These are phyloP conservation scores for Eucalyptus albens DNA, from an alignment of 345 rosid species.

Conservation along the genomic window DNA sequence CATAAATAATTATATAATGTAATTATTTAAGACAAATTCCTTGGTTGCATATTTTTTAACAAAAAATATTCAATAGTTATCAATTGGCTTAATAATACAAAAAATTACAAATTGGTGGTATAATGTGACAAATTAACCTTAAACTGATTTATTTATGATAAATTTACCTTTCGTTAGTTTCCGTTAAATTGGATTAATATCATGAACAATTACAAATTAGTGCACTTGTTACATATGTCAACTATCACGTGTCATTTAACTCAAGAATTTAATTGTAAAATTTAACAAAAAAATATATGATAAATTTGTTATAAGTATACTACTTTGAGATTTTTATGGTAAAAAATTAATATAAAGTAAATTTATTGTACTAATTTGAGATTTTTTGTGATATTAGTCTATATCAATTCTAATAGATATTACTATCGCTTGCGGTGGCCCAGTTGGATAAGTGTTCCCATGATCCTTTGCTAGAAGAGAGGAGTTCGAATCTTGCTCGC, in stretches of 20 bases:
- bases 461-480: no score
- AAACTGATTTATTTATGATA: fast-evolving
- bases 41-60: not conserved
- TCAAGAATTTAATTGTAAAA: fast-evolving
- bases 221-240: fast-evolving
- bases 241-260: fast-evolving
- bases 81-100: no score
- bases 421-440: no score
- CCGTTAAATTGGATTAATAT: fast-evolving
- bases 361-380: no score
- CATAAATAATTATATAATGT: not conserved
- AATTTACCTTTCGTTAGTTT: fast-evolving
- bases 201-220: no score
- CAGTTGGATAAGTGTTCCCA: no score
- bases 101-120: fast-evolving
- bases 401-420: no score
- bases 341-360: no score
- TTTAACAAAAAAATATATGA: no score
- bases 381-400: no score
- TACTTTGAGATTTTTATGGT: fast-evolving
- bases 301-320: fast-evolving
- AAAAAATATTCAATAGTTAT: no score
- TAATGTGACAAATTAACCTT: fast-evolving
- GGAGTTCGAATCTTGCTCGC: no score
- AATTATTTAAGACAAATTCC: not conserved